These are phyloP conservation scores for Verticillium nonalfalfae DNA, from an alignment of 2,329 filamentous ascomycete genomes.

Conservation along the genomic window DNA sequence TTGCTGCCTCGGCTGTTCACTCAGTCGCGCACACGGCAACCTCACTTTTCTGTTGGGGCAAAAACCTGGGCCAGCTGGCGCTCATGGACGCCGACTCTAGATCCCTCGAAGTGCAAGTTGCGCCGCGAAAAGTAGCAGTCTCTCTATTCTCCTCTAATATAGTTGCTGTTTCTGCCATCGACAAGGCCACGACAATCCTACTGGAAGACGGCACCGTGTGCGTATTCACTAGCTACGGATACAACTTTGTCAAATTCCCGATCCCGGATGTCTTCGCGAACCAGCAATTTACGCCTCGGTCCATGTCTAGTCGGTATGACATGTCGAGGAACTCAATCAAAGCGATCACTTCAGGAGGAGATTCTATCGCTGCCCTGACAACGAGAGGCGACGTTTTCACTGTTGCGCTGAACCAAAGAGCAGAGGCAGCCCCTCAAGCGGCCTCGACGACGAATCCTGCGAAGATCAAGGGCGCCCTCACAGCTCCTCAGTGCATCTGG, in stretches of 20 bases:
- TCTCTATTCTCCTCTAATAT: constrained; percentile 73
- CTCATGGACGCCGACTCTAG: constrained; percentile 93
- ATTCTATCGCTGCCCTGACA: constrained; percentile 86
- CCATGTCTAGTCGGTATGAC: constrained; percentile 60
- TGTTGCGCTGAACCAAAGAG: constrained; percentile 64
- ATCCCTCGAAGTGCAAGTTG: constrained; percentile 76
- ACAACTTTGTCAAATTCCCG: constrained; percentile 83
- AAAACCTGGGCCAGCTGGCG: constrained; percentile 89
- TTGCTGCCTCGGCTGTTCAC: constrained; percentile 85
- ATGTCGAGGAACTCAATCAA: constrained; percentile 60
- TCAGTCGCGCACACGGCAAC: constrained; percentile 80
- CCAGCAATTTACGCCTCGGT: constrained; percentile 59
- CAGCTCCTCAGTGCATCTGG: constrained; percentile 78
- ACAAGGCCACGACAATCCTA: constrained; percentile 79
- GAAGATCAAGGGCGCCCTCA: constrained; percentile 80
- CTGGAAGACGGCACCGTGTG: constrained; percentile 85
- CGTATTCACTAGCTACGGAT: constrained; percentile 93
- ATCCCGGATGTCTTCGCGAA: constrained; percentile 64
- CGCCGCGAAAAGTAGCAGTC: constrained; percentile 80
- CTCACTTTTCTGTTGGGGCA: constrained; percentile 88
- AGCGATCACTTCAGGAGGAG: constrained; percentile 76
- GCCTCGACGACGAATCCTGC: constrained; percentile 87
- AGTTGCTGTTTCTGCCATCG: constrained; percentile 76
- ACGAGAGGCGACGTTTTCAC: constrained; percentile 84
- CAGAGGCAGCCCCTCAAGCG: constrained; percentile 51